Evolutionary conservation across 495 filamentous ascomycete genomes (phyloP), one percentile per base, ranked within the genome.

Genomic region (Lasiosphaeris hirsuta): DNA sequence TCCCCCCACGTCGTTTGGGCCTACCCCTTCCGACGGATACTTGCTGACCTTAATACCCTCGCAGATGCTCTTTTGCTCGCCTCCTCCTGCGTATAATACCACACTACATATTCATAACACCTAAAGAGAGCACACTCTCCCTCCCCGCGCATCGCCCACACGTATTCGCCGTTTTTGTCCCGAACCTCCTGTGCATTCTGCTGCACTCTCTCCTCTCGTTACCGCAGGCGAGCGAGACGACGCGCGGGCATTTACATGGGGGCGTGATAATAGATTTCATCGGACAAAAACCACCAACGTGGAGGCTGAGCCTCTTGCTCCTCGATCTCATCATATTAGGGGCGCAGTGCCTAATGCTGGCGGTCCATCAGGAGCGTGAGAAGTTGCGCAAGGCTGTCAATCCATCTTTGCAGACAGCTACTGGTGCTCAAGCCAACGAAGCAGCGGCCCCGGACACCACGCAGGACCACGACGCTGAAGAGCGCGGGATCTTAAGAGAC

Each of bases 241-340:
- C 86, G 19, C 79, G 90, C 47, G 89, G 87, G 7, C 94, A 95
- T 66, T 77, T 94, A 1, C 90, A 96, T 66, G 92, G 92, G 17
- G 90, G 92, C 7, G 67, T 96, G 35, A 79, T 94, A 41, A 85
- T 96, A 57, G 72, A 96, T 70, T 92, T 96, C 66, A 85, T 96
- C 54, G 92, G 92, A 8, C 90, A 95, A 74, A 83, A 83, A 65
- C 85, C 85, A 30, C 89, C 91, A 7, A 81, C 84, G 0, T 83
- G 86, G 40, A 84, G 82, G 59, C 68, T 86, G 10, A 76, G 82
- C 39, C 78, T 92, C 23, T 63, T 90, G 7, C 57, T 73, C 2
- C 74, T 90, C 44, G 91, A 96, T 67, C 18, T 85, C 18, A 58
- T 87, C 1, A 75, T 93, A 33, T 65, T 92, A 51, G 66, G 73